Evolutionary conservation across 2,329 filamentous ascomycete genomes (phyloP).

Genomic region (Fragosphaeria purpurea): DNA sequence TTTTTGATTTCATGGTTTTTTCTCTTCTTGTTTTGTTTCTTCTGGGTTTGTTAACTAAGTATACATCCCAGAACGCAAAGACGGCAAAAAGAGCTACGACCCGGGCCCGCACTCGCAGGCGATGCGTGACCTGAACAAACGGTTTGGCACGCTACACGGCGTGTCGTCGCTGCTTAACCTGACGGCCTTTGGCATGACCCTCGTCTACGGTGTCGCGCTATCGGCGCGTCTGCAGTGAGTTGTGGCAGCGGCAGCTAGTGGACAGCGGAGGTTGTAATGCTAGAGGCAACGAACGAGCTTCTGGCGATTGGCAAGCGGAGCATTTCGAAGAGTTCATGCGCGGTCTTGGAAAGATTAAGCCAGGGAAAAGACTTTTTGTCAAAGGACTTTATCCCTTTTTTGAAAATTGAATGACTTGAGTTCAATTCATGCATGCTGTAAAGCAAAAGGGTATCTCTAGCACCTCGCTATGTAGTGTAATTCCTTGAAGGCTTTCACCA

Average conservation of each 20-base stretch:
- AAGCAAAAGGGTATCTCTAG: too few species aligned
- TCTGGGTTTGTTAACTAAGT: neutral
- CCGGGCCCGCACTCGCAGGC: constrained; percentile 68
- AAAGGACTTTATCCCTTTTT: neutral
- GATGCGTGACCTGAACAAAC: constrained; percentile 71
- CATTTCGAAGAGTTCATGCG: too few species aligned
- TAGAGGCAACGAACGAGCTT: too few species aligned
- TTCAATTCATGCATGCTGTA: too few species aligned
- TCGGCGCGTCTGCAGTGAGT: constrained; percentile 46
- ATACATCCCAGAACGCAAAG: constrained; percentile 55
- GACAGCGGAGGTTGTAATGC: too few species aligned
- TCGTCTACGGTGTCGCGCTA: constrained; percentile 71
- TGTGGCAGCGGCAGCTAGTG: too few species aligned
- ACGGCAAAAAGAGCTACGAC: constrained; percentile 82
- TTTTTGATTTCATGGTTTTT: too few species aligned
- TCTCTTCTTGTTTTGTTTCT: too few species aligned
- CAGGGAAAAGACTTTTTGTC: neutral
- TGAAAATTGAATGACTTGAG: neutral
- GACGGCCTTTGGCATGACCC: constrained; percentile 53
- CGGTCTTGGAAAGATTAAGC: too few species aligned
- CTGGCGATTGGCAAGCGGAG: too few species aligned
- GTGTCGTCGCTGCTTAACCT: constrained; percentile 73
- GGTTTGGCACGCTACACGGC: constrained; percentile 72
- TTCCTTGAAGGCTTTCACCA: too few species aligned
- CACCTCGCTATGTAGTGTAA: too few species aligned